Evolutionary conservation across 1,139 yeast species (phyloP), one percentile per base, ranked within the genome.

Genomic region (Geotrichum citri-aurantii): DNA sequence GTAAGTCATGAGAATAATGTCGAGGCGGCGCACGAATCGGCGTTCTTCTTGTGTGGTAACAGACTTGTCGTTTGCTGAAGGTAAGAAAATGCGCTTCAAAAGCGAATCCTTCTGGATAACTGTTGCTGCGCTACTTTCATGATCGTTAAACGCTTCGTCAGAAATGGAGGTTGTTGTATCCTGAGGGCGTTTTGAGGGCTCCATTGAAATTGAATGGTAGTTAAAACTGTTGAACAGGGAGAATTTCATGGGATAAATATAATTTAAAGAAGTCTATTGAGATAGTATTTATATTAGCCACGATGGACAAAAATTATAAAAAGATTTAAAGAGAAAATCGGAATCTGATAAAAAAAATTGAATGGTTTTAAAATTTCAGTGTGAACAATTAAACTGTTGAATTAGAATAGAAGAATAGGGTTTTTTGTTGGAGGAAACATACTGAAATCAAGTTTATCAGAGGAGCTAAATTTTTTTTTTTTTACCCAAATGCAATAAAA

Each of bases 1-100:
- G 26, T 52, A 52, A n/a, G 55, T 42, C 55, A 52, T 52, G 33
- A 52, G 50, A 17, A 52, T 33, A 5, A 42, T 42, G 42, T 52
- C 55, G 10, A 52, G 42, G 4, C 48, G 27, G 21, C 55, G 10
- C 8, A 52, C 49, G 26, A 52, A 52, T 12, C 24, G 12, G 7
- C 42, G 49, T 21, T 52, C 55, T 33, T 52, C 47, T 48, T 42
- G 46, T 2, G 46, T 50, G 2, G 52, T 50, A 33, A 31, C 17
- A 14, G 27, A 26, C 3, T 19, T 3, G 21, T 46, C 50, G 3
- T 26, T 12, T 5, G 48, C 29, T 12, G 56, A 27, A 19, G 56
- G 56, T 19, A 29, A 23, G 46, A 53, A 53, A 14, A 53, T 17
- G 3, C 56, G 48, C 29, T 31, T 53, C 4, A 48, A 17, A 4